These are phyloP conservation scores for Ascochyta koolunga DNA, from an alignment of 2,329 filamentous ascomycete genomes.

Conservation along the genomic window DNA sequence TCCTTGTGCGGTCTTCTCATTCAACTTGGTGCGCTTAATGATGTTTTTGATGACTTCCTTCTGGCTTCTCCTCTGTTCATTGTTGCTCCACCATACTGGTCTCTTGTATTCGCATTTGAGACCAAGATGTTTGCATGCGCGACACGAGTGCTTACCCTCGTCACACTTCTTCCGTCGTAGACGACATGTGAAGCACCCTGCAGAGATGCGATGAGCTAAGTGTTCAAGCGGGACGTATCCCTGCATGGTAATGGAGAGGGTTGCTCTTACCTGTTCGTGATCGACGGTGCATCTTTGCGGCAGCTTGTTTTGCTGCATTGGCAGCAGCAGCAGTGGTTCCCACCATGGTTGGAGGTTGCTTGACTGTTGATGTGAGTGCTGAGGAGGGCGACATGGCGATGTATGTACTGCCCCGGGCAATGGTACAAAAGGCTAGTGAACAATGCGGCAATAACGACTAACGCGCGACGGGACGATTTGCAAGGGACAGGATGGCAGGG, in stretches of 20 bases:
- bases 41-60: constrained; percentile 97
- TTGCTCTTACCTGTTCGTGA: constrained; percentile 84
- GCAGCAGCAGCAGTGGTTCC: constrained; percentile 56
- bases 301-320: constrained; percentile 60
- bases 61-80: constrained; percentile 80
- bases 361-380: constrained; percentile 49
- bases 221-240: constrained; percentile 42
- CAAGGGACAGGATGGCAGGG: constrained; percentile 51
- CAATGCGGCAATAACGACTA: constrained; percentile 51
- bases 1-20: constrained; percentile 74
- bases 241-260: constrained; percentile 41
- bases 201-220: constrained; percentile 44
- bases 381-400: constrained; percentile 58
- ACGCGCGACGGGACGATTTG: constrained; percentile 49
- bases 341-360: constrained; percentile 56
- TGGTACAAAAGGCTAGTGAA: constrained; percentile 50
- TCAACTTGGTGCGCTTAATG: constrained; percentile 95
- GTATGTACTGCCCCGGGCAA: constrained; percentile 49
- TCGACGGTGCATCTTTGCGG: constrained; percentile 88
- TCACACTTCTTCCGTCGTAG: constrained; percentile 74
- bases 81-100: constrained; percentile 97
- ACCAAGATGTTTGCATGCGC: constrained; percentile 73
- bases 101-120: constrained; percentile 95
- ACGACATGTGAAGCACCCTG: constrained; percentile 72
- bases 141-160: constrained; percentile 68